A percentile compares a stretch with the other conserved stretches of the same genome.
phyloP scores from a whole-genome alignment of 805 yeast genomes.

The Yarrowia deformans region DNA sequence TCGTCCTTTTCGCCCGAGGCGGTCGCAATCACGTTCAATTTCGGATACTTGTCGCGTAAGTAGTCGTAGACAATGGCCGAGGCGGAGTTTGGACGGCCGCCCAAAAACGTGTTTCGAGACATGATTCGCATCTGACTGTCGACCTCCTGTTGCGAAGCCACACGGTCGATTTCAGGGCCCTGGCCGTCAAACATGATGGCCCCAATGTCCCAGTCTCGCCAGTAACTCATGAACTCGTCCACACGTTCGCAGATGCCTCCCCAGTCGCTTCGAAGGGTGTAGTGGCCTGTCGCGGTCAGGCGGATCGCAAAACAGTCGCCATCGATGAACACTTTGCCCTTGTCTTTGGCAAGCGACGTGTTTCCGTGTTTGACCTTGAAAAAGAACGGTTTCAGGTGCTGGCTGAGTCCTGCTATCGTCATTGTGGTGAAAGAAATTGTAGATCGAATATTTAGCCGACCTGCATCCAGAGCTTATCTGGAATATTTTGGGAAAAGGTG shows the following conservation, averaged over 20 bases:
- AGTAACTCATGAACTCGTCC: background rate
- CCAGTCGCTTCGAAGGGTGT: background rate
- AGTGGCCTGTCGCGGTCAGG: slow-evolving; percentile 10
- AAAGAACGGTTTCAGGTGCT: slow-evolving; percentile 2
- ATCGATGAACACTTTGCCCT: slow-evolving; percentile 14
- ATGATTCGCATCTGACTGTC: slow-evolving; percentile 3
- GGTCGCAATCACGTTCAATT: slow-evolving; percentile 5
- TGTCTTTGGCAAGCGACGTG: background rate
- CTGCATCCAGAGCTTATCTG: background rate
- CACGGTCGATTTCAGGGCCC: slow-evolving; percentile 32
- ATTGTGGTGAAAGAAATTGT: no score
- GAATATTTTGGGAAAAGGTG: background rate
- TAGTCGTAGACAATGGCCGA: slow-evolving; percentile 14
- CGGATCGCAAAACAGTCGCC: slow-evolving; percentile 7
- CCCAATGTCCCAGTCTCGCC: slow-evolving; percentile 23
- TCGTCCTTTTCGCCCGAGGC: background rate
- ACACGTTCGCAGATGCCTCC: slow-evolving; percentile 15
- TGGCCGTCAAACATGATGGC: slow-evolving; percentile 14
- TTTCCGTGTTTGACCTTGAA: background rate
- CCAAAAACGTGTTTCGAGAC: background rate
- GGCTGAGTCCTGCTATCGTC: slow-evolving; percentile 4
- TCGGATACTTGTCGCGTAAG: background rate
- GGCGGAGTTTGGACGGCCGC: background rate
- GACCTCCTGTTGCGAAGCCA: background rate
- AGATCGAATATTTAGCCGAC: background rate